Evolutionary conservation across 805 yeast genomes (phyloP), one percentile per base, ranked within the genome.

Genomic region (Candida piceae): DNA sequence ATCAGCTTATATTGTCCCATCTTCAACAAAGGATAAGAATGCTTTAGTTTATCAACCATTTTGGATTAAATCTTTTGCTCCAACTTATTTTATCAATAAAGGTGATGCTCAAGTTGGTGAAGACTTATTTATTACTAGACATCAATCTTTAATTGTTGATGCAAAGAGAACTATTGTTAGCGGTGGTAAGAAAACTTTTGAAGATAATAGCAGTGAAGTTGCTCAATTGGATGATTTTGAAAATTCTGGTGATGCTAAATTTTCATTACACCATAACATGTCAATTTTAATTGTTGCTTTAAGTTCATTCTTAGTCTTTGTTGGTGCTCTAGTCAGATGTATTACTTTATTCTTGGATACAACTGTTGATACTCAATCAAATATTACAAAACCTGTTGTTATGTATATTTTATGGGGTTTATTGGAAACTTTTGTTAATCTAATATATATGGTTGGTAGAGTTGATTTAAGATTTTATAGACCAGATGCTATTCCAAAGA

Each of bases 381-480:
- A 73, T 70, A 64, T 76, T 7, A 66, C 62, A 50, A 59, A 66
- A 40, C 77, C 80, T 12, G 76, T 72, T 30, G 78, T 76, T 17
- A 74, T 80, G 76, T 83, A 80, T 56, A 64, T 78, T 21, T 62
- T 74, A 47, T 82, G 85, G 76, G 89, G 90, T 23, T 73, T 70
- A 4, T 63, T 80, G 32, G 93, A 84, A 62, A 63, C 68, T 0
- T 49, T 80, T 20, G 75, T 78, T 39, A 72, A 78, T 45, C 36
- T 76, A 8, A 44, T 79, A 23, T 80, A 78, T 53, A 55, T 84
- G 38, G 50, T 78, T 24, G 77, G 79, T 13, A 72, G 94, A 56
- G 76, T 80, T 35, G 93, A 84, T 56, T 66, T 84, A 50, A 70
- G 93, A 57, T 84, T 84, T 62, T 84, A 84, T 69, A 77, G 84